Base-by-base conservation (phyloP, 371 early-diverging fungal species). In the Coelomomyces lativittatus region DNA sequence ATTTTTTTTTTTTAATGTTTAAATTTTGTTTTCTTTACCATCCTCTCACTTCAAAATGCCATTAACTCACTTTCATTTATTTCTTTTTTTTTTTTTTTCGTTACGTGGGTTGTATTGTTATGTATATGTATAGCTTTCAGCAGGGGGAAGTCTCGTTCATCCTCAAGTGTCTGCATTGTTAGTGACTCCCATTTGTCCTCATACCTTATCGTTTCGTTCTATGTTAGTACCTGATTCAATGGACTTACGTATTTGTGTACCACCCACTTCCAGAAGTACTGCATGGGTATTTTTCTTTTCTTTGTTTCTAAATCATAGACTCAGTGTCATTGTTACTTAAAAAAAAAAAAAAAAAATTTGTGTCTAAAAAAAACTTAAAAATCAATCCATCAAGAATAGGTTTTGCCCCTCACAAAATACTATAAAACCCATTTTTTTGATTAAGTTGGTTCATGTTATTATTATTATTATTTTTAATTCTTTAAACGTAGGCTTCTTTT, bases 171-270 rank as follows among this genome's bases (percentile, higher is more conserved):
- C 58, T 28, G 44, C 61, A 14, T 43, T 72, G 4, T 50, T 78
- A 17, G 44, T 77, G 15, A 68, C 74, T 0, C 78, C 78, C 3
- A 74, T 77, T 29, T 77, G 72, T 29, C 70, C 78, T 4, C 62
- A 73, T 25, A 63, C 72, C 19, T 49, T 77, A 15, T 67, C 70
- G 1, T 74, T 78, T 51, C 50, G 78, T 3, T 70, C 78, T n/a
- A 62, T 69, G 48, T 54, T 77, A 19, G 55, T 77, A 28, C 76
- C 75, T 4, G 55, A 59, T 14, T 59, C 56, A 12, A 62, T 60
- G 32, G 47, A 51, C 9, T 66, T 86, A 26, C 70, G 79, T 5
- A 75, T 85, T 28, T 72, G 74, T 28, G 70, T 86, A 19, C 84
- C 86, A 0, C 76, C 70, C 28, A 69, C 69, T 39, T 74, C 78